These are phyloP conservation scores for Epichloe aotearoae DNA, from an alignment of 2,329 filamentous ascomycete genomes.

Conservation along the genomic window DNA sequence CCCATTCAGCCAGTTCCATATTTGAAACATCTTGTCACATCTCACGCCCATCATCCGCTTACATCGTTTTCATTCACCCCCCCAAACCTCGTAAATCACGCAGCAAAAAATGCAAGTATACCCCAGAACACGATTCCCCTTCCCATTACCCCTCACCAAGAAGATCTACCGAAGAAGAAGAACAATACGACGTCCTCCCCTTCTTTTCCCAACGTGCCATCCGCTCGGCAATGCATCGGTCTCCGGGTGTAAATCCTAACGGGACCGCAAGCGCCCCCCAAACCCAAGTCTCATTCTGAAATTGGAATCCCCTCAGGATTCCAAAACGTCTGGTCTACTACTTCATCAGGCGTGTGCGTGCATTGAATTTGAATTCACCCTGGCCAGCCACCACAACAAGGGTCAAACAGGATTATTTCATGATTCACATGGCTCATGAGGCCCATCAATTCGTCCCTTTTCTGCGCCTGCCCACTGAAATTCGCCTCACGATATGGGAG, in stretches of 20 bases:
- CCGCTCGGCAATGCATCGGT: not conserved
- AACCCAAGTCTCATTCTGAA: not conserved
- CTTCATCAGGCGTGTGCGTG: no score
- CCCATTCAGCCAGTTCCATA: not conserved
- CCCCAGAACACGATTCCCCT: not conserved
- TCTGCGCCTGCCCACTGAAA: not conserved
- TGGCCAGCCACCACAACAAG: not conserved
- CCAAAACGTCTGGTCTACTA: no score
- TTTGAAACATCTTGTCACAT: not conserved
- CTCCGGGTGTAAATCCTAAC: not conserved
- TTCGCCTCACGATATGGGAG: conserved; percentile 5
- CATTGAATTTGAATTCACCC: no score
- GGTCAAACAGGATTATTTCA: not conserved
- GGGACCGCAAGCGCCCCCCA: not conserved
- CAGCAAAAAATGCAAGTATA: not conserved
- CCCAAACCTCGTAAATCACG: not conserved
- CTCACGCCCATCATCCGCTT: not conserved
- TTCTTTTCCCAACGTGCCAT: not conserved
- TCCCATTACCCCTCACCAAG: not conserved
- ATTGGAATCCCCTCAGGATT: no score
- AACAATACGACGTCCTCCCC: not conserved
- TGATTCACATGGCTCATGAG: no score
- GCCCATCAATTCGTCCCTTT: no score
- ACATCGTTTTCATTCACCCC: not conserved
- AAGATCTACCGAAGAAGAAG: no score